Conservation (phyloP, 106 monocot species). For the Phalaenopsis equestris region DNA sequence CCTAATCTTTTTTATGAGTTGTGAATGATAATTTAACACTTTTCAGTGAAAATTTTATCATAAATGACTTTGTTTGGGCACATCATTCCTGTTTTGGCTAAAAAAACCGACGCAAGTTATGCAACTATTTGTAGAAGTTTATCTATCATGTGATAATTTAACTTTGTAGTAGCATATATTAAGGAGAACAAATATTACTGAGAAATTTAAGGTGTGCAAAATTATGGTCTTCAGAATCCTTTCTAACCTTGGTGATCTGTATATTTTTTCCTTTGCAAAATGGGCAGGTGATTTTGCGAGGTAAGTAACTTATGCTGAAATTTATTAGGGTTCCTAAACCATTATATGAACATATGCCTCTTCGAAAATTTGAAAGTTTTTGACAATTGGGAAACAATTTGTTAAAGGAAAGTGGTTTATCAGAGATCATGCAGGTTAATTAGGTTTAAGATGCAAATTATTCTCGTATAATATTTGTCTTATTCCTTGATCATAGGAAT, state of each 20-base stretch:
- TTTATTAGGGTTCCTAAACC: too few relatives aligned
- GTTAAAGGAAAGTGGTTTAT: neutral
- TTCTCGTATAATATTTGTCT: neutral
- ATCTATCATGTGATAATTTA: neutral
- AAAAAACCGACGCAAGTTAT: neutral
- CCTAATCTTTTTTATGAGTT: neutral
- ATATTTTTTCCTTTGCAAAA: neutral
- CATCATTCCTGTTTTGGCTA: neutral
- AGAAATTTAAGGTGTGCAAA: neutral
- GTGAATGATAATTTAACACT: neutral
- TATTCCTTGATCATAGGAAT: neutral
- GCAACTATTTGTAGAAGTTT: conserved; percentile 1
- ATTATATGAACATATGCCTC: too few relatives aligned
- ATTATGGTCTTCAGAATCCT: neutral
- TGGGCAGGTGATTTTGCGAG: neutral
- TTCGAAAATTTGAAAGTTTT: neutral
- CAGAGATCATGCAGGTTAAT: neutral
- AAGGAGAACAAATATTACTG: neutral
- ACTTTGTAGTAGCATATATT: neutral
- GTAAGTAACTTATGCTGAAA: neutral
- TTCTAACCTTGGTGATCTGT: neutral
- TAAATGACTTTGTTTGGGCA: neutral
- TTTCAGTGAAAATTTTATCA: neutral
- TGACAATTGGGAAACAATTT: neutral
- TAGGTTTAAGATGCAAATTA: neutral